Evolutionary conservation across 257 asterid genomes (phyloP).

Genomic region (Solanum pinnatisectum): DNA sequence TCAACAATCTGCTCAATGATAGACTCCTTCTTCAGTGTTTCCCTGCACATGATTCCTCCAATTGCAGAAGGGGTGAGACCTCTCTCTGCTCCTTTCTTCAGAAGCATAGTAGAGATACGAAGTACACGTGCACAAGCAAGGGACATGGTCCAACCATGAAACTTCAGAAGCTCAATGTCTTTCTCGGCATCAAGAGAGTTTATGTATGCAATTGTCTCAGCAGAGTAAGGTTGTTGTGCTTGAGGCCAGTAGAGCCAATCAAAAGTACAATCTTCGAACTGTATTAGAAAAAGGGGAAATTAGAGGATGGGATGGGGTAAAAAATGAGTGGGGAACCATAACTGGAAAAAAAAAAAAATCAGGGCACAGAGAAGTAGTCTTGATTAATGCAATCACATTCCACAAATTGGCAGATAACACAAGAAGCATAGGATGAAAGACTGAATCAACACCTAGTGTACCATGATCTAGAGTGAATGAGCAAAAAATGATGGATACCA

Average conservation of each 20-base stretch:
- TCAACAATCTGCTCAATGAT: constrained; percentile 45
- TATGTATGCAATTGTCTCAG: constrained; percentile 45
- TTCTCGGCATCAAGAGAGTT: constrained; percentile 50
- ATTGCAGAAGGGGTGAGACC: constrained; percentile 51
- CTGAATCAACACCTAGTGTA: not conserved
- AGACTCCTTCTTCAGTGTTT: constrained; percentile 46
- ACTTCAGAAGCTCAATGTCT: constrained; percentile 52
- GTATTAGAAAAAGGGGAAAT: constrained; percentile 3
- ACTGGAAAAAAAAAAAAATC: not conserved
- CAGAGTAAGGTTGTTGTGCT: constrained; percentile 41
- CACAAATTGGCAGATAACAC: not conserved
- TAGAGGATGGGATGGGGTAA: not conserved
- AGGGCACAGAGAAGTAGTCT: not conserved
- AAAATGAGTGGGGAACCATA: not conserved
- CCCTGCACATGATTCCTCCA: constrained; percentile 67
- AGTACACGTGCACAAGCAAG: constrained; percentile 41
- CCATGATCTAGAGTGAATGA: not conserved
- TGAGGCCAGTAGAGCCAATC: constrained; percentile 95
- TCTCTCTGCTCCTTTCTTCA: constrained; percentile 63
- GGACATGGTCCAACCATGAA: constrained; percentile 57
- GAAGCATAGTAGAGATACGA: constrained; percentile 58
- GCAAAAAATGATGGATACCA: not conserved
- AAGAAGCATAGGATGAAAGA: not conserved
- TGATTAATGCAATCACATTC: not conserved
- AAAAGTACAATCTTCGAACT: constrained; percentile 73